These are phyloP conservation scores for Beauveria sp. DNA, from an alignment of 2,329 filamentous ascomycete genomes.

Conservation along the genomic window DNA sequence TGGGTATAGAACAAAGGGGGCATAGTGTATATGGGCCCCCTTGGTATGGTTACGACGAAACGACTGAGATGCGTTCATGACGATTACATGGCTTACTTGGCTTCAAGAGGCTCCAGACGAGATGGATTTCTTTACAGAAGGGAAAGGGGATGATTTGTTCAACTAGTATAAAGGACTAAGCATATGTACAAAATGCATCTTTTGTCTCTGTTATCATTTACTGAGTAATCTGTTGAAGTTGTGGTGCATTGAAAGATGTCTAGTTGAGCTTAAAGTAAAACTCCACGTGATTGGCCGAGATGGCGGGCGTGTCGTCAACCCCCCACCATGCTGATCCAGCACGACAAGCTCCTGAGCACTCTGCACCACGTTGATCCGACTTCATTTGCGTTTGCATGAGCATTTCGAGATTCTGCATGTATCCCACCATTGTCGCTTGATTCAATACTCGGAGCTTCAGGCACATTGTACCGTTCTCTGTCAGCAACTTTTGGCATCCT, in stretches of 20 bases:
- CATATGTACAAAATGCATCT: slow-evolving; percentile 11
- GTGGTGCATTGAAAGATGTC: not conserved
- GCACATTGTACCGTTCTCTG: too few relatives aligned
- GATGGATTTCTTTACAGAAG: slow-evolving; percentile 1
- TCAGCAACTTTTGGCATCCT: too few relatives aligned
- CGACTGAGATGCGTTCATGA: slow-evolving; percentile 21
- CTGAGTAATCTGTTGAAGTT: too few relatives aligned
- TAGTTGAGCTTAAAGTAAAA: not conserved
- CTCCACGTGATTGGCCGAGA: slow-evolving; percentile 6
- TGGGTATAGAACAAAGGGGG: slow-evolving; percentile 20
- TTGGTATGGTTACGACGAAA: slow-evolving; percentile 20
- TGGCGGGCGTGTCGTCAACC: not conserved
- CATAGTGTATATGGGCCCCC: slow-evolving; percentile 14
- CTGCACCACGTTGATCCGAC: not conserved
- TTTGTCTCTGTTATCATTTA: not conserved
- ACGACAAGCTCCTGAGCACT: not conserved
- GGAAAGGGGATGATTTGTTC: slow-evolving; percentile 1
- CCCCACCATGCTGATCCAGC: not conserved
- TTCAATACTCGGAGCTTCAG: too few relatives aligned
- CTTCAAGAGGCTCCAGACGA: slow-evolving; percentile 8
- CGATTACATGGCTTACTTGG: slow-evolving; percentile 9
- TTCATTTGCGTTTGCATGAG: not conserved
- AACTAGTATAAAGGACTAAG: slow-evolving; percentile 5
- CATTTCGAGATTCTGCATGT: not conserved
- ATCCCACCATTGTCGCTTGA: not conserved